Conservation (phyloP, 352 stramenopile genomes). For the Phytophthora aleatoria region DNA sequence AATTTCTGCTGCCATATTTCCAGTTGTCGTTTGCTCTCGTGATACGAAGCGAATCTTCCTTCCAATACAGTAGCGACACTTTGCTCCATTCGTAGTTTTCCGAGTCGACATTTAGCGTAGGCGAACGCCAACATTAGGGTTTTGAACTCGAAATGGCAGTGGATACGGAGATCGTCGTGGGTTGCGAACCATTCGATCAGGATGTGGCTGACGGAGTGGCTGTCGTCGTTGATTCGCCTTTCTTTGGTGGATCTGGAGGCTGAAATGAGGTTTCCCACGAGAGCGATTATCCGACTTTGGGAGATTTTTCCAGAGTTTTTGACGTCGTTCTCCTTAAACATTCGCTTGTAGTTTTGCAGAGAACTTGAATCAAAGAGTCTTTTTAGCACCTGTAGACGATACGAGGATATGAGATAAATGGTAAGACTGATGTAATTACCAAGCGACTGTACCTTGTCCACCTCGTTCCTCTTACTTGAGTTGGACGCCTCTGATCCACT, state of each 20-base stretch:
- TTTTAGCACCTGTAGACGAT: constrained; percentile 31
- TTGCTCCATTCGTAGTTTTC: constrained; percentile 55
- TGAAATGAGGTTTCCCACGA: constrained; percentile 41
- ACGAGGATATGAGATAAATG: neutral
- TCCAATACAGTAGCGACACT: constrained; percentile 53
- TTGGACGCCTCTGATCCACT: constrained; percentile 16
- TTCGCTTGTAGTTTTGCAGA: constrained; percentile 37
- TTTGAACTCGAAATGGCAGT: constrained; percentile 60
- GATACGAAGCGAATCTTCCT: constrained; percentile 56
- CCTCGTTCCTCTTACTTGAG: constrained; percentile 2
- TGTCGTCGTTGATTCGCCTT: neutral
- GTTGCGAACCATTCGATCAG: constrained; percentile 58
- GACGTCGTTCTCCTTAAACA: constrained; percentile 45
- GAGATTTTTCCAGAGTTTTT: constrained; percentile 47
- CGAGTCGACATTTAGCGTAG: constrained; percentile 46
- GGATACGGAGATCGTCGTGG: constrained; percentile 49
- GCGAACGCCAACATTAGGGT: constrained; percentile 62
- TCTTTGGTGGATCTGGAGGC: constrained; percentile 2
- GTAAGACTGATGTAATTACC: neutral
- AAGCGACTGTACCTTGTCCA: constrained; percentile 29
- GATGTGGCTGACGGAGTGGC: constrained; percentile 13
- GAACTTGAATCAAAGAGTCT: constrained; percentile 45
- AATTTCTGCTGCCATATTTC: constrained; percentile 76
- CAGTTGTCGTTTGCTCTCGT: constrained; percentile 63
- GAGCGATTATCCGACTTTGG: constrained; percentile 39